Evolutionary conservation across 164 flowering plant genomes (phyloP).

Genomic region (Brasenia schreberi): DNA sequence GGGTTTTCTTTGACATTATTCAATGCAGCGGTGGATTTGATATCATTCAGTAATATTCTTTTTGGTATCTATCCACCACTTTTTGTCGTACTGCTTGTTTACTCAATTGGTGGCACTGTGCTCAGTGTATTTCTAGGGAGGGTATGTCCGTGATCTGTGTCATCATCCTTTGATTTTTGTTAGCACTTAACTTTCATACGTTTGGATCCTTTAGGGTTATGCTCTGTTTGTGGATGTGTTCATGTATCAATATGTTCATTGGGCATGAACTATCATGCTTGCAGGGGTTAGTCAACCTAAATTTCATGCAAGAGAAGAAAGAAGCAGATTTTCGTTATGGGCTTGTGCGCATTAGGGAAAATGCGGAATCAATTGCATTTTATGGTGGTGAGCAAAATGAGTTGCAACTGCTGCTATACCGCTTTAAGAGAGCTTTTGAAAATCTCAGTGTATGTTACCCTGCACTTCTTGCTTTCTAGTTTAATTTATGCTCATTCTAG

Average conservation of each 20-base stretch:
- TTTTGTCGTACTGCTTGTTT: slow-evolving; percentile 67
- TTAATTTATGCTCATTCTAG: too few relatives aligned
- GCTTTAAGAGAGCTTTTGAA: slow-evolving; percentile 82
- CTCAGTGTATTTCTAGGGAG: slow-evolving; percentile 80
- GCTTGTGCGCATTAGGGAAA: slow-evolving; percentile 92
- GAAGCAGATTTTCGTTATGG: slow-evolving; percentile 99
- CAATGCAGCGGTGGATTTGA: slow-evolving; percentile 79
- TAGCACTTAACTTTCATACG: background rate
- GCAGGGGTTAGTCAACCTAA: slow-evolving; percentile 75
- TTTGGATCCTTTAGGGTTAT: background rate
- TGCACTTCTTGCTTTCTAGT: background rate
- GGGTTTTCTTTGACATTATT: slow-evolving; percentile 86
- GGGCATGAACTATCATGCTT: slow-evolving; percentile 4
- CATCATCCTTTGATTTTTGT: background rate
- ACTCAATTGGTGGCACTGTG: slow-evolving; percentile 92
- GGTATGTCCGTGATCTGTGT: slow-evolving; percentile 26
- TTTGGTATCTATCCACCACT: slow-evolving; percentile 90
- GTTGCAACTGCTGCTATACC: slow-evolving; percentile 70
- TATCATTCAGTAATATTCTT: slow-evolving; percentile 91
- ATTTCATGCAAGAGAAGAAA: slow-evolving; percentile 96
- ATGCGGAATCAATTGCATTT: slow-evolving; percentile 98
- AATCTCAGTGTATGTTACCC: slow-evolving; percentile 57
- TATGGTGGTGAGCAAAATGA: slow-evolving; percentile 93
- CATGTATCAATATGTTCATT: too few relatives aligned
- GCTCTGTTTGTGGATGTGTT: background rate